phyloP scores from a whole-genome alignment of 768 basidiomycete species.

The Nidularia sp. region DNA sequence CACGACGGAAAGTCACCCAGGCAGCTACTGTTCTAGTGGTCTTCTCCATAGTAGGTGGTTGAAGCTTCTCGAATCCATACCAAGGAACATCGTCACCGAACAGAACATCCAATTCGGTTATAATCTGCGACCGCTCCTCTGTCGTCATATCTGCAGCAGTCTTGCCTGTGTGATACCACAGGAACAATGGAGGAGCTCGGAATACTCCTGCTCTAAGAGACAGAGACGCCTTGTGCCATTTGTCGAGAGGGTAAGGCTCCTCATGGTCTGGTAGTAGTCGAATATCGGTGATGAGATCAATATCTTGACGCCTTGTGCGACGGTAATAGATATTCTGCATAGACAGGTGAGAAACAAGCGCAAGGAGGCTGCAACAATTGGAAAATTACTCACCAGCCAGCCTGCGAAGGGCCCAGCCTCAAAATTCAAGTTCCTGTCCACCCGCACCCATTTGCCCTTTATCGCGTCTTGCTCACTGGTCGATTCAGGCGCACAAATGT shows the following conservation, averaged over 20 bases:
- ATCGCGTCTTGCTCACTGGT: conserved; percentile 71
- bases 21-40: conserved; percentile 44
- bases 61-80: conserved; percentile 80
- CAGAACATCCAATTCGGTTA: conserved; percentile 90
- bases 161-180: conserved; percentile 80
- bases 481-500: conserved; percentile 65
- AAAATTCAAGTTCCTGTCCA: conserved; percentile 75
- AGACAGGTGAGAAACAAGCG: background rate
- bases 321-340: conserved; percentile 72
- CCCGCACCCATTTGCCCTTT: conserved; percentile 86
- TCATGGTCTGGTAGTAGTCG: conserved; percentile 56
- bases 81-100: conserved; percentile 83
- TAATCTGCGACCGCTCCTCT: conserved; percentile 54
- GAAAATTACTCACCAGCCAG: conserved; percentile 47
- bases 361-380: background rate
- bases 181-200: conserved; percentile 49
- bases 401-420: conserved; percentile 50
- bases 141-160: conserved; percentile 56
- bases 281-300: conserved; percentile 75
- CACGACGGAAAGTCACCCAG: conserved; percentile 65
- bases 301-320: conserved; percentile 77
- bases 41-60: conserved; percentile 51
- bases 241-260: conserved; percentile 37
- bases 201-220: conserved; percentile 65
- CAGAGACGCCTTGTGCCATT: conserved; percentile 62